Evolutionary conservation across 306 rosid genomes (phyloP).

Genomic region (Prinsepia uniflora): DNA sequence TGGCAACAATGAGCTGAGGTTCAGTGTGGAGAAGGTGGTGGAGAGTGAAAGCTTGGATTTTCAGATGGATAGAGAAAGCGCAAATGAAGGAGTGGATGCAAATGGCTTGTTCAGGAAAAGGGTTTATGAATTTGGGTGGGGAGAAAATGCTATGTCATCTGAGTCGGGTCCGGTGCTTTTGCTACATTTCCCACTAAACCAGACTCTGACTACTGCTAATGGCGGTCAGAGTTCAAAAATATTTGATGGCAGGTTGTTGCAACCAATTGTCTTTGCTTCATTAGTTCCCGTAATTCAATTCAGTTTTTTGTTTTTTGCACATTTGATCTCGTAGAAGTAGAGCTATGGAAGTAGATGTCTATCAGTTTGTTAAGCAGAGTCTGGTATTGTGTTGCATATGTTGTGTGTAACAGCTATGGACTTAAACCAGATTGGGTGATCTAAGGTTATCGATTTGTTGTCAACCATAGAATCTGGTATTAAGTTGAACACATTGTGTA

Average conservation of each 20-base stretch:
- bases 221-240: conserved; percentile 23
- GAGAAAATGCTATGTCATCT: conserved; percentile 30
- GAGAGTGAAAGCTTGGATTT: conserved; percentile 57
- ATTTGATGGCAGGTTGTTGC: conserved; percentile 46
- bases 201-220: conserved; percentile 3
- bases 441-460: too few relatives aligned
- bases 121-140: conserved; percentile 33
- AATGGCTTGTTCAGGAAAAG: conserved; percentile 5
- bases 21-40: conserved; percentile 53
- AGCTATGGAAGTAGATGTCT: neutral
- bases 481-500: neutral
- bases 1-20: conserved; percentile 43
- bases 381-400: neutral
- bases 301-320: neutral
- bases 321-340: neutral
- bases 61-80: conserved; percentile 18
- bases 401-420: neutral
- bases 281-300: neutral
- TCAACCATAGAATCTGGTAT: too few relatives aligned
- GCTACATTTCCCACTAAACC: conserved; percentile 56
- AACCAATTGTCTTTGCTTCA: neutral
- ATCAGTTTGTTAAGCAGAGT: neutral
- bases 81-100: conserved; percentile 11
- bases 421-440: neutral
- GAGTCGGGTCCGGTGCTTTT: conserved; percentile 65